Evolutionary conservation across 257 asterid species (phyloP), one percentile per base, ranked within the genome.

Genomic region (Przewalskia tangutica): DNA sequence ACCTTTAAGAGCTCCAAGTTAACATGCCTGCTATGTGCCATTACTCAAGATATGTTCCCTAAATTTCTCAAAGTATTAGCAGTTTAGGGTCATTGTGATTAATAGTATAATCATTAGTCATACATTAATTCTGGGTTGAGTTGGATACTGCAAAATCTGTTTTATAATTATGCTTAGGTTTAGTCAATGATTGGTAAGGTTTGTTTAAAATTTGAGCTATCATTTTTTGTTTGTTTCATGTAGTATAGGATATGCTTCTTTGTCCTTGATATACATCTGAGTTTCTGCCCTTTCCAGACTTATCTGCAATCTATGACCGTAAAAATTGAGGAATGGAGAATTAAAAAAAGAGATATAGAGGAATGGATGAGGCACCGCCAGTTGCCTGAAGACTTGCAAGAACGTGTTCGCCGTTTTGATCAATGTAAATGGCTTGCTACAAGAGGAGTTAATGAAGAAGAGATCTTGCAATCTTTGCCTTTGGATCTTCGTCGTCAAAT

Each of bases 311-410:
- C 99, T 82, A 88, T 93, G 97, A 91, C 98, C 81, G 92, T 96
- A 85, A 96, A 95, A 80, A 91, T 96, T 54, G 99, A 96, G 90
- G 99, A 96, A 87, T 94, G 99, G 98, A 88, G 99, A 82, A 83
- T 93, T 32, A 93, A 86, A 90, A 90, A 91, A 90, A 86, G 99
- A 82, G 99, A 96, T 81, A 89, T 93, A 0, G 99, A 96, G 83
- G 99, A 96, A 85, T 96, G 99, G 99, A 96, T 96, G 99, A 90
- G 97, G 92, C 99, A 90, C 83, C 93, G 99, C 7, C 99, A 96
- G 88, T 83, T 96, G 85, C 97, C 99, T 38, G 90, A 88, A 14
- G 91, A 91, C 38, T 76, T 96, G 85, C 98, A 94, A 86, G 97
- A 93, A 83, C 98, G 99, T 5, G 97, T 96, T 6, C 98, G 93